Evolutionary conservation across 371 early-diverging fungal species (phyloP).

Genomic region (Dinochytrium kinnereticum): DNA sequence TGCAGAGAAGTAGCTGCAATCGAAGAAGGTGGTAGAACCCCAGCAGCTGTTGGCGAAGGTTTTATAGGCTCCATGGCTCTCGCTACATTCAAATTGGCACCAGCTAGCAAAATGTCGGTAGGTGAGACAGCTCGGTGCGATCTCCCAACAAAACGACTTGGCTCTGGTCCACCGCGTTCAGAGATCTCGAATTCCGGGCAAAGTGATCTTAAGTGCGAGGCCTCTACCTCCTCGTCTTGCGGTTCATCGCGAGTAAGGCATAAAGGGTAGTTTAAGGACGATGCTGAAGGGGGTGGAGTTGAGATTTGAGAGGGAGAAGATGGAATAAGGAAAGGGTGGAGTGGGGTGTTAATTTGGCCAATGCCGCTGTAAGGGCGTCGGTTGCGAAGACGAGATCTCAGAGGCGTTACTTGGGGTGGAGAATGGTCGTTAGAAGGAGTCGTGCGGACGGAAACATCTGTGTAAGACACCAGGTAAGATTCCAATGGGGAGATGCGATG

Average conservation of each 20-base stretch:
- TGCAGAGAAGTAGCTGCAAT: not conserved
- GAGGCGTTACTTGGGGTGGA: not conserved
- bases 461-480: not conserved
- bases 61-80: not conserved
- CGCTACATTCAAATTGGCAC: not conserved
- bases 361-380: not conserved
- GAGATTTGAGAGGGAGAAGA: not conserved
- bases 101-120: not conserved
- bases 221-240: conserved; percentile 2
- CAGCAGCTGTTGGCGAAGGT: not conserved
- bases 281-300: not conserved
- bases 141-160: too few relatives aligned
- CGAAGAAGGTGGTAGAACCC: not conserved
- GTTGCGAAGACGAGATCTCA: not conserved
- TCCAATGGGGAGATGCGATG: conserved; percentile 19
- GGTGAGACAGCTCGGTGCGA: not conserved
- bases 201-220: not conserved
- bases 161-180: not conserved
- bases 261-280: not conserved
- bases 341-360: not conserved
- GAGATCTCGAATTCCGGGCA: conserved; percentile 11
- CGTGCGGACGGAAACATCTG: not conserved
- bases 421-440: not conserved
- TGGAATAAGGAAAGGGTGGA: not conserved
- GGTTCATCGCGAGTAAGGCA: not conserved